phyloP scores from a whole-genome alignment of 345 rosid genomes.

The Eucalyptus pauciflora region DNA sequence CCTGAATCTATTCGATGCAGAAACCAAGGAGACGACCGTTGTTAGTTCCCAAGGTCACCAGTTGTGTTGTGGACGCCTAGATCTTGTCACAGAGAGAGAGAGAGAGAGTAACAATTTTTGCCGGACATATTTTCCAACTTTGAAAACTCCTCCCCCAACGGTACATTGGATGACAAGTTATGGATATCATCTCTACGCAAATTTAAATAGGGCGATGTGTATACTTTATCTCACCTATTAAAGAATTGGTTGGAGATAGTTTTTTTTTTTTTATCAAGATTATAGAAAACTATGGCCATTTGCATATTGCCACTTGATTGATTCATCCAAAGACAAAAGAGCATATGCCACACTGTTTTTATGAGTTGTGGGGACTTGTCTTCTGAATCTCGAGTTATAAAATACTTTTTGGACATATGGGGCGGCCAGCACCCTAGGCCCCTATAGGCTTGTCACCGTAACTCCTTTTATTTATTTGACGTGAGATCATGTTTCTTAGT shows the following conservation, averaged over 20 bases:
- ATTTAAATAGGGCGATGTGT: not conserved
- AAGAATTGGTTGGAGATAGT: not conserved
- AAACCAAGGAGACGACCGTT: not conserved
- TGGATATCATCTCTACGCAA: not conserved
- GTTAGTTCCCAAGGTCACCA: not conserved
- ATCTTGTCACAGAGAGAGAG: not conserved
- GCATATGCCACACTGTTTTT: not conserved
- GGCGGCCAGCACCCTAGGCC: not conserved
- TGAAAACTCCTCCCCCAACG: not conserved
- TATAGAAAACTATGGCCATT: not conserved
- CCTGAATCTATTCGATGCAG: not conserved
- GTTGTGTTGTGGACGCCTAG: not conserved
- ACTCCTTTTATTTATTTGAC: not conserved
- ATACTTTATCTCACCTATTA: not conserved
- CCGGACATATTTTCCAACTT: not conserved
- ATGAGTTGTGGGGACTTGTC: not conserved
- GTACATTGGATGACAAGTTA: not conserved
- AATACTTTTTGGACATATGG: not conserved
- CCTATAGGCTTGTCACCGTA: not conserved
- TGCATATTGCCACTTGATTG: not conserved
- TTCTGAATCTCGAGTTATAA: not conserved
- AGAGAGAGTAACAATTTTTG: not conserved
- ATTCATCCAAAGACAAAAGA: not conserved
- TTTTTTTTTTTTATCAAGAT: not conserved
- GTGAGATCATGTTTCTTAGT: not conserved